Evolutionary conservation across 2,329 filamentous ascomycete species (phyloP).

Genomic region (Dendrostoma leiphaemia): DNA sequence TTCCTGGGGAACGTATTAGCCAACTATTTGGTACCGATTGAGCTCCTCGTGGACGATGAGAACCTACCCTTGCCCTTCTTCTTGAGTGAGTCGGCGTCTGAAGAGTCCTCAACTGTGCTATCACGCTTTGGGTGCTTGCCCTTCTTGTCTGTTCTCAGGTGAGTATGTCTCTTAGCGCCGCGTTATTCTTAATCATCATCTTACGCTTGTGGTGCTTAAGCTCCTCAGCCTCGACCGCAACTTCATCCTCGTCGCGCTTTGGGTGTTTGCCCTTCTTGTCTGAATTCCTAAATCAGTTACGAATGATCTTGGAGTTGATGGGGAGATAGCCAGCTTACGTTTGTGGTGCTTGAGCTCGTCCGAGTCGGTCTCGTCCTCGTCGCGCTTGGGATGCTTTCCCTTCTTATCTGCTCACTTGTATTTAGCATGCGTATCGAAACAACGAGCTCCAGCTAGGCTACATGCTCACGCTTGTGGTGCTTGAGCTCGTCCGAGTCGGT

Average conservation of each 20-base stretch:
- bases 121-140: background rate
- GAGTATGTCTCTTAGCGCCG: background rate
- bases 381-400: background rate
- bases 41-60: background rate
- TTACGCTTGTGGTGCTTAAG: background rate
- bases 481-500: background rate
- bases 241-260: background rate
- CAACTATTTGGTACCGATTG: background rate
- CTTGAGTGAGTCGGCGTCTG: background rate
- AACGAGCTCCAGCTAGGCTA: no score
- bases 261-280: background rate
- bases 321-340: no score
- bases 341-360: background rate
- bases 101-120: background rate
- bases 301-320: background rate
- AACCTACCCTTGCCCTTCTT: background rate
- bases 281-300: background rate
- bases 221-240: background rate
- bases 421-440: no score
- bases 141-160: background rate
- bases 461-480: background rate
- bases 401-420: background rate
- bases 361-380: background rate
- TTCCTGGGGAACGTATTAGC: background rate
- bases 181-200: background rate